Evolutionary conservation across 2,329 filamentous ascomycete species (phyloP), one percentile per base, ranked within the genome.

Genomic region (Colletotrichum cuscutae): DNA sequence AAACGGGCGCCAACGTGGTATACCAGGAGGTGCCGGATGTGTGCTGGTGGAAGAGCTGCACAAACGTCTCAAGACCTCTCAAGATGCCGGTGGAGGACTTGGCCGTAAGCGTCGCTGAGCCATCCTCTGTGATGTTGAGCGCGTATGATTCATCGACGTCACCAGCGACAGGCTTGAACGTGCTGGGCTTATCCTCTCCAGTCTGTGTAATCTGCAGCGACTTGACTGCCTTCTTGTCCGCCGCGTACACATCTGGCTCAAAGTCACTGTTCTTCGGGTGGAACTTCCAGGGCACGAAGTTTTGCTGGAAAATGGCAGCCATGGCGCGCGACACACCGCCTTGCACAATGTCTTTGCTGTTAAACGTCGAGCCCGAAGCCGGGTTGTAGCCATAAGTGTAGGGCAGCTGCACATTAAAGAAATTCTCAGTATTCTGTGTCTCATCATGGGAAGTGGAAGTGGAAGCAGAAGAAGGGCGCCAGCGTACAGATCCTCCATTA

Each of bases 241-340:
- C 76, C 37, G 81, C 77, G 26, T 80, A 77, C 8, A 84, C 79
- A 9, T 82, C 80, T 0, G 94, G 94, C 81, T 96, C 93, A 75
- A 90, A 93, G 53, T 89, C 78, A 68, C 88, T 87, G 76, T 91
- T 87, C 42, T 92, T 89, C 28, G 89, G 86, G 75, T 93, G 88
- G 68, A 97, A 89, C 83, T 92, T 95, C 94, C 94, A 97, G 0
- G 94, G 94, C 19, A 94, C 88, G 74, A 95, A 91, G 76, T 89
- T 90, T 71, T 92, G 84, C 30, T 88, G 82, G 81, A 95, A 93
- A 68, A 96, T 90, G 70, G 87, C 89, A 28, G 87, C 81, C 75
- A 91, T 84, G 11, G 92, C 87, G 59, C 92, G 88, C n/a, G 86
- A 85, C 24, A 92, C 83, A 35, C 85, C 90, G 30, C 84, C 86